Base-by-base conservation (phyloP, 176 grass and related monocot genomes). In the Lolium multiflorum region DNA sequence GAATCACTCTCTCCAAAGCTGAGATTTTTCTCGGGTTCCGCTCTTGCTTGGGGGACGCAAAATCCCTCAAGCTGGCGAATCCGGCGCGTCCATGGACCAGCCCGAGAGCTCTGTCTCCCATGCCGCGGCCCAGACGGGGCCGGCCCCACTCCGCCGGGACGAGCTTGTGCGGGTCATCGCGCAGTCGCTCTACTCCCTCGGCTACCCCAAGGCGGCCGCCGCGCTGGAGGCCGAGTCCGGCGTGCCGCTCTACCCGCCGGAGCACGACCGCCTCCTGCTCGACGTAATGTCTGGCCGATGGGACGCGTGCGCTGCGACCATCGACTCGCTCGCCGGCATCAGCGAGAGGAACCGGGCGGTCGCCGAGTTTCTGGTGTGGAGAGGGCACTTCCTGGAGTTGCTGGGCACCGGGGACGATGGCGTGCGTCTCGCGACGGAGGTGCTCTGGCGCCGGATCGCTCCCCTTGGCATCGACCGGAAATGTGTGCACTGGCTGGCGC, bases 301-400 rank as follows among this genome's bases (percentile, higher is more conserved):
- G 97, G 92, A 99, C 61, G 86, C 91, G 25, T 99, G 94, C 74
- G 77, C 89, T 22, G 92, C 88, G 12, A 90, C 82, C 9, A 88
- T 99, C 55, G 81, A 89, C 37, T 89, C 92, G 5, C 56, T 99
- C 10, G 47, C 81, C 0, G 97, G 83, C 25, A 74, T 94, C 44
- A 83, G 76, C 49, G 80, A 85, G 13, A 52, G 60, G 43, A 84
- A 80, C 35, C 82, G 88, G 2, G 80, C 81, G 18, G 58, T 80
- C 22, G 97, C 90, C 0, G 91, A 91, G 77, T 96, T 92, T 80
- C 20, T 96, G 5, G 65, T 99, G 73, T 94, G 97, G 97, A 91
- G 82, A 70, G 92, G 89, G 38, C 90, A 94, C 85, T 99, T 96
- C 86, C 79, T 96, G 84, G 97, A 99, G 88, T 90, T 99, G 15